Evolutionary conservation across 108 stramenopile genomes (phyloP).

Genomic region (Cyclotella baltica): DNA sequence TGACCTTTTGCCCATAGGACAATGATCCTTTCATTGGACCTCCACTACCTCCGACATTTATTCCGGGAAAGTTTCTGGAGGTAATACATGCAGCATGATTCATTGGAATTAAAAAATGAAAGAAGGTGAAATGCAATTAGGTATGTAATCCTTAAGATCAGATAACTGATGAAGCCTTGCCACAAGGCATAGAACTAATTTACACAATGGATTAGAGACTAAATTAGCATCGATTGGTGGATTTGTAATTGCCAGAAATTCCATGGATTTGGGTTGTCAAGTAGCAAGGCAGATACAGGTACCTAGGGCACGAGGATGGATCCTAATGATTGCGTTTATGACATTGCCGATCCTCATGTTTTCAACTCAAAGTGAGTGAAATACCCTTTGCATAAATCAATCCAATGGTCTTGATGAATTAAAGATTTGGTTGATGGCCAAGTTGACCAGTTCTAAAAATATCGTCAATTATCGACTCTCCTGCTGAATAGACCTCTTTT

Average conservation of each 20-base stretch:
- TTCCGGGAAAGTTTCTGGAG: too few relatives aligned
- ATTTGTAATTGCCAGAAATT: neutral
- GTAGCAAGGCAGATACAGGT: constrained; percentile 18
- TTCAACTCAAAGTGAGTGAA: constrained; percentile 25
- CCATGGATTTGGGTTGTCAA: constrained; percentile 3
- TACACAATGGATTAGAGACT: constrained; percentile 11
- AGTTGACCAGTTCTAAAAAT: neutral
- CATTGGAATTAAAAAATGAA: too few relatives aligned
- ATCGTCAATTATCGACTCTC: constrained; percentile 7
- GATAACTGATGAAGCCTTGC: too few relatives aligned
- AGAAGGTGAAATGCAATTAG: too few relatives aligned
- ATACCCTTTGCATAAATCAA: constrained; percentile 10
- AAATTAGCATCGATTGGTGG: constrained; percentile 6
- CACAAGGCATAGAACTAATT: constrained; percentile 14
- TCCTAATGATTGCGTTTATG: constrained; percentile 14
- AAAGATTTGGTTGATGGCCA: constrained; percentile 5
- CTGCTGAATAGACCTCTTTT: constrained; percentile 58
- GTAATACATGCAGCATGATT: too few relatives aligned
- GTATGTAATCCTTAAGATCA: too few relatives aligned
- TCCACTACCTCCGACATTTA: too few relatives aligned
- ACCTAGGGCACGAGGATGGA: constrained; percentile 32
- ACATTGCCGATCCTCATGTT: constrained; percentile 9
- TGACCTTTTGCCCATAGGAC: too few relatives aligned
- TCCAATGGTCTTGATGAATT: constrained; percentile 1
- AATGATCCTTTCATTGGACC: too few relatives aligned